Percentiles rank a stretch among this genome's conserved stretches.
phyloP scores from a whole-genome alignment of 306 rosid species.

The Begonia peltatifolia region DNA sequence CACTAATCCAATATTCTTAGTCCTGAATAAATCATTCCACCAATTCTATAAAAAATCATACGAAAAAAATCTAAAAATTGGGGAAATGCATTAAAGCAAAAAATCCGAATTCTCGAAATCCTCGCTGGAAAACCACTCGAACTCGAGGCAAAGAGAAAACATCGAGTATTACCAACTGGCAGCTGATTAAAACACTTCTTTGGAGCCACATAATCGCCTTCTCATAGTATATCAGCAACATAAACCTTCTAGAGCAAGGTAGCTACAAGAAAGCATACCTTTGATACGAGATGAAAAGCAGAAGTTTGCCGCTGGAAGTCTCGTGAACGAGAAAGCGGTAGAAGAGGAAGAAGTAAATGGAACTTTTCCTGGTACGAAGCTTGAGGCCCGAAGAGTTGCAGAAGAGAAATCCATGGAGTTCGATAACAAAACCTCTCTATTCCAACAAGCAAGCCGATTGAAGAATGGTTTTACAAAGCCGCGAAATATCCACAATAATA shows the following conservation, averaged over 20 bases:
- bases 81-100: background rate
- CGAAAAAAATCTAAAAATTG: too few species aligned
- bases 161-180: background rate
- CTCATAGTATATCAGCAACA: background rate
- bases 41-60: too few species aligned
- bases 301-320: slow-evolving; percentile 11
- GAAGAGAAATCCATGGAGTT: slow-evolving; percentile 22
- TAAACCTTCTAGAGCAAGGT: background rate
- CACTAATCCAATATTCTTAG: background rate
- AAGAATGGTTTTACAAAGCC: background rate
- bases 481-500: too few species aligned
- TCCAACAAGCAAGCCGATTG: background rate
- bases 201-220: background rate
- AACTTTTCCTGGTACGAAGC: slow-evolving; percentile 12
- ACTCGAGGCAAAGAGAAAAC: background rate
- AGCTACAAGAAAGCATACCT: slow-evolving; percentile 15
- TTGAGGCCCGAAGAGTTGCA: slow-evolving; percentile 16
- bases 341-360: slow-evolving; percentile 4
- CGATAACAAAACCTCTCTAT: background rate
- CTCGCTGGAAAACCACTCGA: background rate
- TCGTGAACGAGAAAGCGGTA: background rate
- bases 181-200: background rate
- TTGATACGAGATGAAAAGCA: slow-evolving; percentile 13
- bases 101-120: background rate
- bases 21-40: background rate